Conservation (phyloP, 2,329 filamentous ascomycete genomes). For the Trichoderma pleuroti region DNA sequence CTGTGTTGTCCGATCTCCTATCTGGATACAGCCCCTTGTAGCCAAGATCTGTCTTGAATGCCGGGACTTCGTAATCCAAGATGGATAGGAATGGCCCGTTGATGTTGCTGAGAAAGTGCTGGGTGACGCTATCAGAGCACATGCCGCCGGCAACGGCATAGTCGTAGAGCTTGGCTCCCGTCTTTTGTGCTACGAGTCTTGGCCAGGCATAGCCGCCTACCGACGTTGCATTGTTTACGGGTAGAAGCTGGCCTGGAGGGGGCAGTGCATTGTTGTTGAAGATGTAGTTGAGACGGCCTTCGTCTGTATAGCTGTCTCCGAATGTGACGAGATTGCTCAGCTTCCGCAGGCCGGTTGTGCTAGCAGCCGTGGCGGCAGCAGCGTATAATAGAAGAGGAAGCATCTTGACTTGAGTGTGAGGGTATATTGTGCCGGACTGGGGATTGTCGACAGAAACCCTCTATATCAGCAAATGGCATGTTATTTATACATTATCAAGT, state of each 20-base stretch:
- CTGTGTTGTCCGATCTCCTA: slow-evolving; percentile 55
- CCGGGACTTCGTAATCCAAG: slow-evolving; percentile 57
- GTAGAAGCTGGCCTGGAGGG: slow-evolving; percentile 53
- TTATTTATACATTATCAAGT: slow-evolving; percentile 2
- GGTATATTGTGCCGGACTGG: not conserved
- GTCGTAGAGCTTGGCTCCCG: slow-evolving; percentile 56
- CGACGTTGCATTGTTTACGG: slow-evolving; percentile 49
- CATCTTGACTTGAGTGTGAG: not conserved
- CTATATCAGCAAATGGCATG: not conserved
- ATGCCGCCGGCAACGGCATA: slow-evolving; percentile 72
- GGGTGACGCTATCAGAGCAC: slow-evolving; percentile 63
- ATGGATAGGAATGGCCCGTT: slow-evolving; percentile 56
- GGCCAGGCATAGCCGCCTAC: slow-evolving; percentile 68
- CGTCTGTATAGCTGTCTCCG: slow-evolving; percentile 75
- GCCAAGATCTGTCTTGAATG: slow-evolving; percentile 48
- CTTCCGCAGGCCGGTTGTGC: not conserved
- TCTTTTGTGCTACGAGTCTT: slow-evolving; percentile 59
- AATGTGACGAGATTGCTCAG: slow-evolving; percentile 61
- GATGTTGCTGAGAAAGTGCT: slow-evolving; percentile 23
- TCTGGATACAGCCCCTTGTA: slow-evolving; percentile 39
- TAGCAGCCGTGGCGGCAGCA: not conserved
- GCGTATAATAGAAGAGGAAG: not conserved
- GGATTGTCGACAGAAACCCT: not conserved
- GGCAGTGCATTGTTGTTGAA: slow-evolving; percentile 57
- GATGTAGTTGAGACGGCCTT: slow-evolving; percentile 64